Evolutionary conservation across 2,329 filamentous ascomycete species (phyloP), one percentile per base, ranked within the genome.

Genomic region (Juglanconis oblonga): DNA sequence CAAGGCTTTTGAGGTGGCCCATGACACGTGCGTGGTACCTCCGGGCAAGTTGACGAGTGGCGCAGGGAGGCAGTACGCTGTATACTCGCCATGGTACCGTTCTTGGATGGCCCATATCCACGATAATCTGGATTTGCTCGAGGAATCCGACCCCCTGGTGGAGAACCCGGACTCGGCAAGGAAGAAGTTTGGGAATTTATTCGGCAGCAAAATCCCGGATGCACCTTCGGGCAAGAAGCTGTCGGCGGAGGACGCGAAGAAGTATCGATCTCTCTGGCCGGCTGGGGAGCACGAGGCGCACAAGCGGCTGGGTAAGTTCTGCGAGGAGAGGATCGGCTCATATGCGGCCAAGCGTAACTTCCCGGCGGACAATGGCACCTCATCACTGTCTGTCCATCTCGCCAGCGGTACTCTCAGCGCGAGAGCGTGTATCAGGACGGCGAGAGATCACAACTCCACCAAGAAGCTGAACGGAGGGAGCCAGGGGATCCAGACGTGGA

Each of bases 11-110:
- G 81, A 87, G n/a, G 83, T 87, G 0, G 79, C 89, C 1, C 90
- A 93, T 62, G 93, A 97, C 72, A 91, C 89, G 4, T 95, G 92
- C 65, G 85, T 96, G 1, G 91, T 97, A 0, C 81, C 86, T 0
- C 92, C 93, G 0, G 91, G 91, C 0, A 76, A 78, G 42, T 73
- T 96, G 42, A 75, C 75, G 17, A 91, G 81, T 5, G 87, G 90
- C 3, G 74, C 80, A 3, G 91, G 92, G 1, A 91, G 85, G 57
- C 91, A 94, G 67, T 96, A 95, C 67, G 85, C 90, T 0, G 91
- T 97, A 0, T 97, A 95, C 67, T 86, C 81, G 2, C 93, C 92
- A 0, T 97, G 92, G 91, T 94, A 84, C 70, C 81, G 87, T 14
- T 69, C 88, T 0, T 97, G 92, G 92, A 74, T 92, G 29, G 82